phyloP scores from a whole-genome alignment of 805 yeast species.

The Debaryomyces tyrocola region DNA sequence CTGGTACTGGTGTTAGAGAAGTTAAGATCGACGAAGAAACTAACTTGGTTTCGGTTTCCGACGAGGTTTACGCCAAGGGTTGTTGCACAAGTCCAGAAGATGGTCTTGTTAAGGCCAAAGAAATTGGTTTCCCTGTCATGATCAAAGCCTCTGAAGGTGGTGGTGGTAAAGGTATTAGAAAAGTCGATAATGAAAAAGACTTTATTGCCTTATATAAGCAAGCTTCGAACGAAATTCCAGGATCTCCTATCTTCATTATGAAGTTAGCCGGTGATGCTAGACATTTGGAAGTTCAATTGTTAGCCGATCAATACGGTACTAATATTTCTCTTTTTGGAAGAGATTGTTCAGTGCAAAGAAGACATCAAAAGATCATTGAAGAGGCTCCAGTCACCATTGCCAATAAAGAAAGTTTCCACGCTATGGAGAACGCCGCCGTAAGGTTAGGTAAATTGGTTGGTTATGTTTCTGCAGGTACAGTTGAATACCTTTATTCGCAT shows the following conservation, averaged over 20 bases:
- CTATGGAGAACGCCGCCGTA: constrained; percentile 97
- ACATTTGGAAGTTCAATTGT: constrained; percentile 95
- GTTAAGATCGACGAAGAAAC: constrained; percentile 69
- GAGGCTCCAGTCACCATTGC: constrained; percentile 99
- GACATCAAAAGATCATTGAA: constrained; percentile 98
- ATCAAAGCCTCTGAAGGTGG: constrained; percentile 99
- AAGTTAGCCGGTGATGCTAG: constrained; percentile 96
- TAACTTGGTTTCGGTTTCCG: constrained; percentile 85
- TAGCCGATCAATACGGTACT: constrained; percentile 98
- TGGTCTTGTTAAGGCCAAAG: constrained; percentile 79
- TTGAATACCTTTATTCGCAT: constrained; percentile 93
- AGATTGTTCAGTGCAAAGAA: constrained; percentile 99
- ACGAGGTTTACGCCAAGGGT: constrained; percentile 80
- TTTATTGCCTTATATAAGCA: constrained; percentile 79
- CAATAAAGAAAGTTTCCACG: constrained; percentile 74
- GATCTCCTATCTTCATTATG: constrained; percentile 98
- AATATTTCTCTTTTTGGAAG: constrained; percentile 97
- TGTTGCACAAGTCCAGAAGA: constrained; percentile 85
- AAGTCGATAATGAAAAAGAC: constrained; percentile 82
- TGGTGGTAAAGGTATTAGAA: constrained; percentile 99
- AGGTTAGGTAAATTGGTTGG: constrained; percentile 96
- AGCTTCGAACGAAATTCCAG: constrained; percentile 97
- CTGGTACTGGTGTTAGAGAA: constrained; percentile 93
- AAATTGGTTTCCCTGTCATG: constrained; percentile 98
- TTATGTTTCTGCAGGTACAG: constrained; percentile 98